Percentiles rank a stretch among this genome's conserved stretches.
Conservation (phyloP, 495 filamentous ascomycete genomes). For the Hypoxylon intermedium region DNA sequence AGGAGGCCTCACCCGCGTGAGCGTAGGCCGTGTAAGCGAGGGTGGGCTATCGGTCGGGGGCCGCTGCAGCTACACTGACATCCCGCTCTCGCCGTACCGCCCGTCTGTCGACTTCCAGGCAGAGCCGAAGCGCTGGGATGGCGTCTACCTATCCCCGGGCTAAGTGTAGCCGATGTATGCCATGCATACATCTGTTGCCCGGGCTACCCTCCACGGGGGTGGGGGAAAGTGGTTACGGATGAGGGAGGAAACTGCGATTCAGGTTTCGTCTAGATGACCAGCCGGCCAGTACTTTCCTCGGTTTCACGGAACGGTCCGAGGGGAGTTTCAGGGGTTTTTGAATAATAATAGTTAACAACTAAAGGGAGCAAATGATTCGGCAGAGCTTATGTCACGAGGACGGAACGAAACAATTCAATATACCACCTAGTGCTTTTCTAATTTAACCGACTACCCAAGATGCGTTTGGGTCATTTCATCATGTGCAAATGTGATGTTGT, state of each 20-base stretch:
- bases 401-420: slow-evolving; percentile 29
- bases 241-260: slow-evolving; percentile 17
- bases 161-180: slow-evolving; percentile 13
- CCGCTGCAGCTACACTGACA: slow-evolving; percentile 33
- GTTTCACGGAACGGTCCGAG: slow-evolving; percentile 1
- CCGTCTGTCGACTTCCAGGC: slow-evolving; percentile 26
- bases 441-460: not conserved
- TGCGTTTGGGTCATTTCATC: too few species aligned
- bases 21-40: slow-evolving; percentile 28
- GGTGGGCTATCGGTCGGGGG: slow-evolving; percentile 14
- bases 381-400: slow-evolving; percentile 20
- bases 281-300: slow-evolving; percentile 16
- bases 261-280: slow-evolving; percentile 43
- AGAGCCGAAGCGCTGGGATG: slow-evolving; percentile 30
- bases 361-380: slow-evolving; percentile 7
- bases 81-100: slow-evolving; percentile 39
- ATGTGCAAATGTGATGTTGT: not conserved
- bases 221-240: slow-evolving; percentile 13
- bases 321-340: slow-evolving; percentile 20
- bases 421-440: slow-evolving; percentile 16
- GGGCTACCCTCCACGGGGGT: not conserved
- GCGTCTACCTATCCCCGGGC: slow-evolving; percentile 26
- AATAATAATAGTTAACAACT: slow-evolving; percentile 27
- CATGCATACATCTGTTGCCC: not conserved
- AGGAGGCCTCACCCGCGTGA: slow-evolving; percentile 41